Percentiles rank a stretch among this genome's conserved stretches.
Evolutionary conservation across 306 rosid species (phyloP).

Genomic region (Canavalia ensiformis): DNA sequence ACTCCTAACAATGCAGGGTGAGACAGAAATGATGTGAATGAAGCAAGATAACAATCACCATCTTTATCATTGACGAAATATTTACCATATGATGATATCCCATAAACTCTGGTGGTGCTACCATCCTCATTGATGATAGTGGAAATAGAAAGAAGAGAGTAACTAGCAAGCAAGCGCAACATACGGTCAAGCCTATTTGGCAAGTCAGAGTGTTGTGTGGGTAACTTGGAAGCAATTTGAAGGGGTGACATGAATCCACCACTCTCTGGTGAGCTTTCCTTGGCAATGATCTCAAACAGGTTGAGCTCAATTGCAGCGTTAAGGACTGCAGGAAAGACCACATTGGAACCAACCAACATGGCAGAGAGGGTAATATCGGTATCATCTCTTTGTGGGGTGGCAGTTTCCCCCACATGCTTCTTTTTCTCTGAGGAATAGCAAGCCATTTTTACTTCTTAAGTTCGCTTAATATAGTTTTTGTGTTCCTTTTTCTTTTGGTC

Average conservation of each 20-base stretch:
- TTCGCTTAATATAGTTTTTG: background rate
- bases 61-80: slow-evolving; percentile 22
- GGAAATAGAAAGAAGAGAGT: slow-evolving; percentile 43
- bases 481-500: background rate
- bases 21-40: slow-evolving; percentile 37
- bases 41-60: slow-evolving; percentile 32
- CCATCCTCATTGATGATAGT: slow-evolving; percentile 35
- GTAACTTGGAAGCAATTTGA: slow-evolving; percentile 44
- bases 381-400: background rate
- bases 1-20: background rate
- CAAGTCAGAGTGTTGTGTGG: slow-evolving; percentile 28
- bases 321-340: slow-evolving; percentile 48
- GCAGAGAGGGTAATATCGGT: slow-evolving; percentile 14
- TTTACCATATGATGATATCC: slow-evolving; percentile 19
- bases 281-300: slow-evolving; percentile 45
- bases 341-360: slow-evolving; percentile 39
- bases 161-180: slow-evolving; percentile 41
- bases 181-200: slow-evolving; percentile 41
- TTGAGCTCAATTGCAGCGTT: slow-evolving; percentile 53
- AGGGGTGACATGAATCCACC: slow-evolving; percentile 36
- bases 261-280: background rate
- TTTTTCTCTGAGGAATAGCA: background rate
- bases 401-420: slow-evolving; percentile 1
- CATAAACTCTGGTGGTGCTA: background rate
- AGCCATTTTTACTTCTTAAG: background rate